These are phyloP conservation scores for Raddia distichophylla DNA, from an alignment of 176 grass and related monocot genomes.

Conservation along the genomic window DNA sequence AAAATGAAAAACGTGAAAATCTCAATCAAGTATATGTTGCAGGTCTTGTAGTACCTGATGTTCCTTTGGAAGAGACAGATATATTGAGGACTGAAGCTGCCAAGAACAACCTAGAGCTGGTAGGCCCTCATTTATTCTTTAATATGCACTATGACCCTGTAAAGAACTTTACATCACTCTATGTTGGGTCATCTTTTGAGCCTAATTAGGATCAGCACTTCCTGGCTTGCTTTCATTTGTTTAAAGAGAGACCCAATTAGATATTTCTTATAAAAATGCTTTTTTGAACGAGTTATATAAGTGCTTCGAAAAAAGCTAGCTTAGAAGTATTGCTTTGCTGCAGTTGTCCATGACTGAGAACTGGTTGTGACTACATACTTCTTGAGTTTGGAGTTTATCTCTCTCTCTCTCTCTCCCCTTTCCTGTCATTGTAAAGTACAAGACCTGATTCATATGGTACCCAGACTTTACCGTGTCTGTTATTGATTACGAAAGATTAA, in stretches of 20 bases:
- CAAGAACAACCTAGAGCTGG: constrained; percentile 95
- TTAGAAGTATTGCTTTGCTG: constrained; percentile 7
- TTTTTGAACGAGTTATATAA: neutral
- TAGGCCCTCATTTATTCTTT: constrained; percentile 46
- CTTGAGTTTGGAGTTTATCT: neutral
- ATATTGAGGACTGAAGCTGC: constrained; percentile 76
- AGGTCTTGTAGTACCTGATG: constrained; percentile 98
- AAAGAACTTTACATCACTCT: neutral
- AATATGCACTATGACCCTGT: neutral
- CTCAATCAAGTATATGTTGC: constrained; percentile 20
- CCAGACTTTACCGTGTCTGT: neutral
- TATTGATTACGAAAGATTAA: constrained; percentile 9
- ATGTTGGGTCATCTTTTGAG: neutral
- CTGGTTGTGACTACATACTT: neutral
- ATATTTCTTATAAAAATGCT: constrained; percentile 6
- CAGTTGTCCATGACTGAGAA: neutral
- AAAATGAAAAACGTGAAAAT: neutral
- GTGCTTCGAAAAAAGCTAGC: neutral
- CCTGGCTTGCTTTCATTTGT: neutral
- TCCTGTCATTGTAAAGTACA: neutral
- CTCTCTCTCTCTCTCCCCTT: neutral
- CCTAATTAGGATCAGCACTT: neutral
- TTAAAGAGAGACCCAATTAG: neutral
- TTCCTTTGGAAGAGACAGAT: constrained; percentile 93
- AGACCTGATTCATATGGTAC: constrained; percentile 1